Base-by-base conservation (phyloP, 1,284 basidiomycete species). In the Psilocybe mexicana region DNA sequence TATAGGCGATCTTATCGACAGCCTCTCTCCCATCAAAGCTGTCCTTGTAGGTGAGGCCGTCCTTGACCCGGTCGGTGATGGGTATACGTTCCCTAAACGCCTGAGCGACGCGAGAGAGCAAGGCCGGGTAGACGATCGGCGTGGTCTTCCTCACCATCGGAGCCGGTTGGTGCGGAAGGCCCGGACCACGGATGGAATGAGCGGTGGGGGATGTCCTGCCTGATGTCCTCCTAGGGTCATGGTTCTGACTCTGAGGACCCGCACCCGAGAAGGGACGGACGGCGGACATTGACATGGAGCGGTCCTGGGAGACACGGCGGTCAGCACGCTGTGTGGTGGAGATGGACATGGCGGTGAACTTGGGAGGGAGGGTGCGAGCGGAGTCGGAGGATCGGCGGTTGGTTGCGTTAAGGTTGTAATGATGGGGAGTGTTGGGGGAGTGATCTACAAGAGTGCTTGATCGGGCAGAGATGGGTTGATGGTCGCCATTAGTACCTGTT, bases 21-120 rank as follows among this genome's bases (percentile, higher is more conserved):
- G 97, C 97, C 69, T 97, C 93, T 14, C 94, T 87, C 1, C 97
- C 97, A 70, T 98, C 96, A 68, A 99, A 99, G 1, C 94, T 87
- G 67, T 96, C 93, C 67, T 92, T 94, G 79, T 99, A 99, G 3
- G 94, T 93, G 64, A 99, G 83, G 0, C 94, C 96, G 69, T 99
- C 95, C 73, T 99, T 99, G 70, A 91, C 76, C 43, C 91, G 83
- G 71, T 98, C 96, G 8, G 82, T 71, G 26, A 95, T 78, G 7
- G 79, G 70, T 68, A 99, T 87, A 46, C 93, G 87, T 60, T 90
- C 83, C 56, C 88, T 88, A 79, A 99, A 98, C 2, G 94, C 93
- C 61, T 94, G 92, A 1, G 96, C 95, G 8, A 99, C 95, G 53
- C 89, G 89, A 30, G 96, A 98, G 4, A 99, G 83, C 18, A 99